phyloP scores from a whole-genome alignment of 768 basidiomycete species.

The Podaxis rugospora region DNA sequence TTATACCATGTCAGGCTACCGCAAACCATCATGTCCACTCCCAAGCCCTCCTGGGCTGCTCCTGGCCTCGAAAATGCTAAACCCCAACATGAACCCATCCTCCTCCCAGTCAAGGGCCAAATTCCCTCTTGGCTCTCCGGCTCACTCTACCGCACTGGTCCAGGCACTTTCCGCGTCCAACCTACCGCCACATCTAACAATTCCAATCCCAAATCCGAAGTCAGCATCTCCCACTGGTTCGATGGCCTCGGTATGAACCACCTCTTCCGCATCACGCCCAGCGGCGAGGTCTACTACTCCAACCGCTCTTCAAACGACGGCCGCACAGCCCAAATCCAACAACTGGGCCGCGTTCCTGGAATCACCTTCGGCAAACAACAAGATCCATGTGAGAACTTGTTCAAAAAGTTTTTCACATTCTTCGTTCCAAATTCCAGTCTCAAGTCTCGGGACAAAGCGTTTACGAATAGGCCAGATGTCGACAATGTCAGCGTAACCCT shows the following conservation, averaged over 20 bases:
- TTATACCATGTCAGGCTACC: background rate
- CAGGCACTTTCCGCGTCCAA: background rate
- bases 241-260: conserved; percentile 1
- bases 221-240: conserved; percentile 7
- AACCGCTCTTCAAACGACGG: conserved; percentile 2
- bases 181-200: background rate
- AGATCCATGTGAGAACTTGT: background rate
- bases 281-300: conserved; percentile 8
- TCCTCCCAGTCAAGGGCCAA: conserved; percentile 2
- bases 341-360: background rate
- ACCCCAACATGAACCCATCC: conserved; percentile 3
- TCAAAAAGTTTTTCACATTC: conserved; percentile 4
- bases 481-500: conserved; percentile 8
- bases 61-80: conserved; percentile 4
- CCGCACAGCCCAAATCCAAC: background rate
- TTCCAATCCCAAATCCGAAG: background rate
- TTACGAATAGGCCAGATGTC: background rate
- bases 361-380: background rate
- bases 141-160: background rate
- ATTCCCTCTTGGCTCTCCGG: conserved; percentile 5
- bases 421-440: background rate
- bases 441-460: background rate
- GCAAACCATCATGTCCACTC: background rate
- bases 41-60: conserved; percentile 3
- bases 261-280: background rate